A percentile compares a stretch with the other conserved stretches of the same genome.
Conservation (phyloP, 1,139 yeast genomes). For the Groenewaldozyma sp. region DNA sequence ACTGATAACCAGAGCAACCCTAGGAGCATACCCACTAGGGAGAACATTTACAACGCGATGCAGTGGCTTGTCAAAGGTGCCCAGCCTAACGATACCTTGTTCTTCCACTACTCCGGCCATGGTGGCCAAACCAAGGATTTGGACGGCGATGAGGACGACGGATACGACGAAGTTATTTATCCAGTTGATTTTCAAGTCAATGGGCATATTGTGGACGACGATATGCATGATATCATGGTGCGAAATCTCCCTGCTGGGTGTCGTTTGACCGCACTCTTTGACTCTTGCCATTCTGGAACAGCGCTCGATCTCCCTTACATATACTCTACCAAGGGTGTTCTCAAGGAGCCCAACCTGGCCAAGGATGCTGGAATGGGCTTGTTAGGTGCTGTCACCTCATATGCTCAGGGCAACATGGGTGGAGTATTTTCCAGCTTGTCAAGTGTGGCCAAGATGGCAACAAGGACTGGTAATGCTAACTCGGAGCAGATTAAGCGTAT, state of each 20-base stretch:
- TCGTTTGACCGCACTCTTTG: constrained; percentile 79
- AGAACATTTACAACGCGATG: constrained; percentile 78
- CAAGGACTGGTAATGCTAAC: constrained; percentile 28
- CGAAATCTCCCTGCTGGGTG: constrained; percentile 72
- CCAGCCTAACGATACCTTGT: constrained; percentile 53
- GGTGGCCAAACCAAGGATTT: constrained; percentile 77
- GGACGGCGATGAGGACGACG: constrained; percentile 89
- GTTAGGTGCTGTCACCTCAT: constrained; percentile 58
- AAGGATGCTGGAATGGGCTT: constrained; percentile 81
- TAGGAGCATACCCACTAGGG: constrained; percentile 64
- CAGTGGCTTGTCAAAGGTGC: constrained; percentile 84
- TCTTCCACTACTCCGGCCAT: constrained; percentile 90
- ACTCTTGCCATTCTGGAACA: constrained; percentile 92
- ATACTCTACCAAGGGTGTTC: constrained; percentile 82
- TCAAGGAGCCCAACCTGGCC: constrained; percentile 81
- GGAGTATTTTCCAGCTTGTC: constrained; percentile 43
- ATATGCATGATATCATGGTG: constrained; percentile 76
- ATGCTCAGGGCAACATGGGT: constrained; percentile 59
- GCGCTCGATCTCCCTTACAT: constrained; percentile 82
- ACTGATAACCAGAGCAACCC: constrained; percentile 64
- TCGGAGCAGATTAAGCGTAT: constrained; percentile 41
- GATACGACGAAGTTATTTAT: constrained; percentile 81
- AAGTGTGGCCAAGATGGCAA: constrained; percentile 43
- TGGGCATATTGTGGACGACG: constrained; percentile 77
- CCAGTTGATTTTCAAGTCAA: constrained; percentile 75